A percentile compares a stretch with the other conserved stretches of the same genome.
phyloP scores from a whole-genome alignment of 2,329 filamentous ascomycete species.

The Lachnellula willkommii region DNA sequence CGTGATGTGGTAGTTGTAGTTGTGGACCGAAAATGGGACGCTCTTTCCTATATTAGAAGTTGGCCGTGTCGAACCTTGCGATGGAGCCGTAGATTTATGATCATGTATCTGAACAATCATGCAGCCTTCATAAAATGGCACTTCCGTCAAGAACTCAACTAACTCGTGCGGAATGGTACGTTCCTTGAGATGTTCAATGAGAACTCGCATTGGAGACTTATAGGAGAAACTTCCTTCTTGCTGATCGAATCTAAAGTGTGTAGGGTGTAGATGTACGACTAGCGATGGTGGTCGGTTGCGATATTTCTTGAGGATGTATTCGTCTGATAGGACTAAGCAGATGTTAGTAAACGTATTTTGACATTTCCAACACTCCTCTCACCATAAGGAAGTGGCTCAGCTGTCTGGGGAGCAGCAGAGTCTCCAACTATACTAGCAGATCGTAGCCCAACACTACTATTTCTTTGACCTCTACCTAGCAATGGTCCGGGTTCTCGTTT shows the following conservation, averaged over 20 bases:
- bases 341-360: slow-evolving; percentile 23
- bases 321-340: slow-evolving; percentile 60
- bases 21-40: slow-evolving; percentile 79
- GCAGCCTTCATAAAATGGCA: slow-evolving; percentile 89
- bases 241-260: slow-evolving; percentile 86
- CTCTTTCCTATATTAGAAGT: slow-evolving; percentile 56
- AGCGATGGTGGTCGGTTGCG: slow-evolving; percentile 70
- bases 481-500: slow-evolving; percentile 51
- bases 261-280: slow-evolving; percentile 77
- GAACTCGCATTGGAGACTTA: slow-evolving; percentile 81
- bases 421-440: slow-evolving; percentile 46
- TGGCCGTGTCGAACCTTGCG: slow-evolving; percentile 53
- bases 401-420: slow-evolving; percentile 31
- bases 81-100: slow-evolving; percentile 62
- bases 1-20: slow-evolving; percentile 83
- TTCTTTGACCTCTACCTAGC: slow-evolving; percentile 44
- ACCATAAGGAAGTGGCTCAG: slow-evolving; percentile 51
- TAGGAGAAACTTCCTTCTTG: slow-evolving; percentile 91
- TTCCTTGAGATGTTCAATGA: slow-evolving; percentile 67
- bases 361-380: slow-evolving; percentile 22
- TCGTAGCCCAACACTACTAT: slow-evolving; percentile 43
- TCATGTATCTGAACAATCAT: slow-evolving; percentile 93
- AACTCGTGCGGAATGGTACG: slow-evolving; percentile 87
- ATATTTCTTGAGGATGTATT: slow-evolving; percentile 80
- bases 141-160: slow-evolving; percentile 68